Base-by-base conservation (phyloP, 164 flowering plant species). In the Nymphaea colorata region DNA sequence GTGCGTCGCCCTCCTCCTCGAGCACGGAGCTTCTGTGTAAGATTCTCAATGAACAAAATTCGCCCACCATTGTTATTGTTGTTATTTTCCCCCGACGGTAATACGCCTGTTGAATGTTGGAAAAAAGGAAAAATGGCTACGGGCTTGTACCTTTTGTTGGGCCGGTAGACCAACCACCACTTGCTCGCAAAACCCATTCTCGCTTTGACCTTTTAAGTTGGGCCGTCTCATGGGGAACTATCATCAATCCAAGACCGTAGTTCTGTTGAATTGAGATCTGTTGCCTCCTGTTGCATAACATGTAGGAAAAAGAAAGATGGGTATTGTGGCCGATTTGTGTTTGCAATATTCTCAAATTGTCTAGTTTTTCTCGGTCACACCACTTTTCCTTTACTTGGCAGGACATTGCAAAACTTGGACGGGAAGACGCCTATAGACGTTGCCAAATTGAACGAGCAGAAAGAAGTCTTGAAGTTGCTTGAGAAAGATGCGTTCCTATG, bases 1-100 rank as follows among this genome's bases (percentile, higher is more conserved):
- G 72, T 93, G 98, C 60, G 98, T 93, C 17, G 87, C 87, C 10
- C 94, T 93, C 62, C 81, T 93, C n/a, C 76, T 93, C 70, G 84
- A 91, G 64, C 87, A 86, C 67, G 97, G 96, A 3, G 98, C 98
- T 61, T 91, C 98, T 59, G 98, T 93, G 98, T 93, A 86, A 87
- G 96, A 63, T 43, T 12, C 36, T 25, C 36, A 25, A 25, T 25
- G 36, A 25, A 25, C 36, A 25, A 25, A 25, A 25, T 25, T 25
- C 36, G 36, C 36, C 36, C 36, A 25, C 36, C 36, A 25, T 25
- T 25, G 36, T 25, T 25, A 25, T 25, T 25, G 36, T 25, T 25
- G 36, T 25, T 25, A 25, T 25, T 25, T 25, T 25, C 36, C 36
- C 36, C 36, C 0, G 36, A 25, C 36, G 36, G 36, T 25, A 25